A percentile compares a stretch with the other conserved stretches of the same genome.
These are phyloP conservation scores for Aspergillus bombycis DNA, from an alignment of 2,329 filamentous ascomycete species.

Conservation along the genomic window DNA sequence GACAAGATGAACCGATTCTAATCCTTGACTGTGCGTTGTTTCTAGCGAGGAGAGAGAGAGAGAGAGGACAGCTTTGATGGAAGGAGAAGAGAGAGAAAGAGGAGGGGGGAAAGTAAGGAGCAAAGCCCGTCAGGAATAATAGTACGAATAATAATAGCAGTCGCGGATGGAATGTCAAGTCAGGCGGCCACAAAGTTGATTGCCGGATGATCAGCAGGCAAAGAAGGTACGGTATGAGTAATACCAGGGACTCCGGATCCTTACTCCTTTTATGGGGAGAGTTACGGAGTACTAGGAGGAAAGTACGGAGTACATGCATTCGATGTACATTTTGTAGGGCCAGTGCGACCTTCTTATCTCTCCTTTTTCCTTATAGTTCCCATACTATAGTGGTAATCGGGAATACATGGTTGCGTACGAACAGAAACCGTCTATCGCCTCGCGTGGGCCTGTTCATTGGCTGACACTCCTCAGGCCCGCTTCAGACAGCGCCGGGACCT, in stretches of 20 bases:
- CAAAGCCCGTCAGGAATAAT: slow-evolving; percentile 19
- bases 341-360: slow-evolving; percentile 17
- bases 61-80: slow-evolving; percentile 6
- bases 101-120: slow-evolving; percentile 11
- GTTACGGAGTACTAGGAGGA: background rate
- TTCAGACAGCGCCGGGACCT: slow-evolving; percentile 19
- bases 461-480: slow-evolving; percentile 8
- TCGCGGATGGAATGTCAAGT: slow-evolving; percentile 21
- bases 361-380: background rate
- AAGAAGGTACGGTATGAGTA: slow-evolving; percentile 8
- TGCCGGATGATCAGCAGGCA: slow-evolving; percentile 9
- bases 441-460: slow-evolving; percentile 26
- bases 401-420: slow-evolving; percentile 12
- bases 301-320: slow-evolving; percentile 2
- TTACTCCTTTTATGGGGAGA: slow-evolving; percentile 5
- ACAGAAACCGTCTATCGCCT: slow-evolving; percentile 10
- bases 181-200: slow-evolving; percentile 12
- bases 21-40: slow-evolving; percentile 7
- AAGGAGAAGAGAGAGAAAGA: slow-evolving; percentile 11
- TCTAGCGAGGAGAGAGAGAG: slow-evolving; percentile 4
- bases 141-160: slow-evolving; percentile 12
- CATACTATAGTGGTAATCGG: slow-evolving; percentile 4
- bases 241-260: background rate
- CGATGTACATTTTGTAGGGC: background rate
- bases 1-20: background rate